Conservation (phyloP, 805 yeast genomes). For the Saccharomyces cerevisiae region DNA sequence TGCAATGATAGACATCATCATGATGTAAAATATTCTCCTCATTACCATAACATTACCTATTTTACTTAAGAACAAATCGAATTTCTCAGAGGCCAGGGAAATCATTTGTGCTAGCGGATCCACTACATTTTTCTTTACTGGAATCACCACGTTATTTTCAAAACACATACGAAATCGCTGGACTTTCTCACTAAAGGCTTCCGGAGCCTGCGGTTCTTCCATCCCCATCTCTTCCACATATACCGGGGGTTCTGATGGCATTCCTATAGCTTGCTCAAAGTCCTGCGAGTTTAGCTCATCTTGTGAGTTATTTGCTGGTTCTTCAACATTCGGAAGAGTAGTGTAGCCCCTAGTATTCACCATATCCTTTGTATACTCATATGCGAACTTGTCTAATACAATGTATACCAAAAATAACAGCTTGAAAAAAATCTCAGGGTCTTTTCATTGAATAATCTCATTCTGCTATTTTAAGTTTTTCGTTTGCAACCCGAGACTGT, state of each 20-base stretch:
- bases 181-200: constrained; percentile 7
- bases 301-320: background rate
- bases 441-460: background rate
- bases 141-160: constrained; percentile 29
- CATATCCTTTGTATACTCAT: background rate
- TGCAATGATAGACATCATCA: constrained; percentile 50
- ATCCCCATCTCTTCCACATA: constrained; percentile 33
- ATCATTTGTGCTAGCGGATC: constrained; percentile 42
- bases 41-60: constrained; percentile 84
- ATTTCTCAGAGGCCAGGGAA: constrained; percentile 29
- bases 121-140: constrained; percentile 34
- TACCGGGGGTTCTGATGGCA: constrained; percentile 26
- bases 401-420: background rate
- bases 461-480: background rate
- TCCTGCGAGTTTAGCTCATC: background rate
- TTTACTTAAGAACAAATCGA: constrained; percentile 51
- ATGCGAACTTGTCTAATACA: background rate
- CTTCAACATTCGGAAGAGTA: background rate
- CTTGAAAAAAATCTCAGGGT: background rate
- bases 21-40: constrained; percentile 65
- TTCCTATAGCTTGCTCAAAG: background rate
- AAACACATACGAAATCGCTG: constrained; percentile 17
- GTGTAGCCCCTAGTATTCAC: background rate
- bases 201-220: constrained; percentile 29
- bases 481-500: background rate